These are phyloP conservation scores for Hirsutella minnesotensis DNA, from an alignment of 2,329 filamentous ascomycete species.

Conservation along the genomic window DNA sequence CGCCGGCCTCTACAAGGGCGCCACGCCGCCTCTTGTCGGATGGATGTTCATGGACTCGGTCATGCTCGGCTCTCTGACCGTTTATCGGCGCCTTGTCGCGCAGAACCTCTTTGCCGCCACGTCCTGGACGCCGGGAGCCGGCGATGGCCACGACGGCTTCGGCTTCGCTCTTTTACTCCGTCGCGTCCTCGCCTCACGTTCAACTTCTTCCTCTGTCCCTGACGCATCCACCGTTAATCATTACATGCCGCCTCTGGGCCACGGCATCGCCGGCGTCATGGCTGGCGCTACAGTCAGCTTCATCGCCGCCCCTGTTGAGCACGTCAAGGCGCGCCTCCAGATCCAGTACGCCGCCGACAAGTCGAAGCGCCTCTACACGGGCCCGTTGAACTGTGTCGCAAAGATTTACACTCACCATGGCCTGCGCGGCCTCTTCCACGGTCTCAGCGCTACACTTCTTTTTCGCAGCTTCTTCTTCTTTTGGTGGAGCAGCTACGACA, in stretches of 20 bases:
- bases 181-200: background rate
- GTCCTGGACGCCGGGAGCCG: slow-evolving; percentile 14
- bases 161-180: slow-evolving; percentile 2
- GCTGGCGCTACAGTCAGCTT: slow-evolving; percentile 86
- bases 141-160: slow-evolving; percentile 6
- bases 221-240: background rate
- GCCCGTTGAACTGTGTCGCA: slow-evolving; percentile 70
- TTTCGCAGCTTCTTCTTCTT: slow-evolving; percentile 94
- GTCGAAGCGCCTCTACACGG: slow-evolving; percentile 65
- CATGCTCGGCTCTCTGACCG: slow-evolving; percentile 84
- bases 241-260: slow-evolving; percentile 60
- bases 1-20: slow-evolving; percentile 83
- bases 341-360: slow-evolving; percentile 83
- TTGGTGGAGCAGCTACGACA: slow-evolving; percentile 95
- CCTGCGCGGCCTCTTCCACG: slow-evolving; percentile 71
- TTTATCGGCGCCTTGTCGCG: slow-evolving; percentile 76
- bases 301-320: slow-evolving; percentile 86
- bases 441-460: slow-evolving; percentile 70
- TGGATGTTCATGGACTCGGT: slow-evolving; percentile 97
- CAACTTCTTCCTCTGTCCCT: background rate
- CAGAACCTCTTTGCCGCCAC: slow-evolving; percentile 61
- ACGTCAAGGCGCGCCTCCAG: slow-evolving; percentile 87
- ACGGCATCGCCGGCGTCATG: slow-evolving; percentile 77
- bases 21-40: slow-evolving; percentile 79
- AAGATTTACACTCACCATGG: slow-evolving; percentile 67